Evolutionary conservation across 805 yeast species (phyloP).

Genomic region (Nakazawaea anatomiae): DNA sequence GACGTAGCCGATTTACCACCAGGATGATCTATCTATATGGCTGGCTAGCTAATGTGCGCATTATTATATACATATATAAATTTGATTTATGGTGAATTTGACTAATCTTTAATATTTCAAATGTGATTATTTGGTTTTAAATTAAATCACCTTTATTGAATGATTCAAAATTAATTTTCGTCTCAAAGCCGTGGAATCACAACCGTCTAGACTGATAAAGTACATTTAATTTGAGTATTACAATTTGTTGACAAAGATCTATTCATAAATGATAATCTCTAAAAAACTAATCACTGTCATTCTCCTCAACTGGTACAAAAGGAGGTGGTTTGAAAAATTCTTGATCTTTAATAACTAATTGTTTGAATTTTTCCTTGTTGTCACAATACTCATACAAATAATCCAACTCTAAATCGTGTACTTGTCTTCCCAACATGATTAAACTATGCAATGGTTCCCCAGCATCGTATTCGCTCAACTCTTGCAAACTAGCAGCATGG

Average conservation of each 20-base stretch:
- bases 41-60: no score
- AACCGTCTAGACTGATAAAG: no score
- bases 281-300: conserved; percentile 14
- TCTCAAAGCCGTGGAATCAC: no score
- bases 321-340: conserved; percentile 72
- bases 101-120: no score
- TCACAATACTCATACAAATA: conserved; percentile 74
- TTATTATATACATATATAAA: no score
- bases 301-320: conserved; percentile 47
- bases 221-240: no score
- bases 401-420: conserved; percentile 89
- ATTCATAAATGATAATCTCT: background rate
- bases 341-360: conserved; percentile 49
- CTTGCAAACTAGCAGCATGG: conserved; percentile 77
- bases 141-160: no score
- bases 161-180: no score
- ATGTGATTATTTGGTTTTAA: no score
- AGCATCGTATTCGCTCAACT: conserved; percentile 76
- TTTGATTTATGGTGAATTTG: no score
- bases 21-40: conserved; percentile 45
- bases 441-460: conserved; percentile 95
- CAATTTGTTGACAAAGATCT: no score
- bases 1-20: conserved; percentile 93
- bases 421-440: conserved; percentile 86
- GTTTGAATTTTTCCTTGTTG: conserved; percentile 44